A percentile compares a stretch with the other conserved stretches of the same genome.
phyloP scores from a whole-genome alignment of 2,329 filamentous ascomycete genomes.

The Aspergillus phoenicis region DNA sequence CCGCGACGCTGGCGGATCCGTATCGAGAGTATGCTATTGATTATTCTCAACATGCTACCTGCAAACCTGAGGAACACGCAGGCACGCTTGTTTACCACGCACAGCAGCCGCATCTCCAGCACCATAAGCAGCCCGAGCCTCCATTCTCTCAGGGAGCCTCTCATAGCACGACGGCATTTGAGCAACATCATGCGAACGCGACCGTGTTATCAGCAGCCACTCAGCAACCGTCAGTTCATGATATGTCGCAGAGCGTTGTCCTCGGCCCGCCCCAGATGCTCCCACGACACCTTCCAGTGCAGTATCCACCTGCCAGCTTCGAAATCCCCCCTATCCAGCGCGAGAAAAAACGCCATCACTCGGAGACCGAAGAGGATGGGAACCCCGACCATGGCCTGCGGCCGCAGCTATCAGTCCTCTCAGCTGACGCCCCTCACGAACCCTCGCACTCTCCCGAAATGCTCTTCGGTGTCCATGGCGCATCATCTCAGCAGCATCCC shows the following conservation, averaged over 20 bases:
- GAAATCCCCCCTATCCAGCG: constrained; percentile 36
- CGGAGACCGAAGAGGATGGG: constrained; percentile 34
- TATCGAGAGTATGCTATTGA: constrained; percentile 78
- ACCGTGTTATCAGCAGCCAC: constrained; percentile 36
- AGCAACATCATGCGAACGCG: constrained; percentile 45
- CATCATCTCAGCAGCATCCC: constrained; percentile 34
- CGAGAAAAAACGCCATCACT: constrained; percentile 38
- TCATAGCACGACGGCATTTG: constrained; percentile 37
- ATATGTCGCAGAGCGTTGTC: constrained; percentile 37
- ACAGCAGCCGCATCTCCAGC: constrained; percentile 42
- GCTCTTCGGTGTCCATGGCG: constrained; percentile 37
- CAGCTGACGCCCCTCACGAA: constrained; percentile 34
- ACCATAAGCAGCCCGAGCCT: constrained; percentile 37
- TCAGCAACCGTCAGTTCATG: constrained; percentile 33
- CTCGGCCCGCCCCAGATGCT: constrained; percentile 38
- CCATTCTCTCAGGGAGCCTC: constrained; percentile 36
- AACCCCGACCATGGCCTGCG: constrained; percentile 28
- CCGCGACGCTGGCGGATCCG: constrained; percentile 72
- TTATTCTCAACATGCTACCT: constrained; percentile 69
- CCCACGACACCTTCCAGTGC: constrained; percentile 37
- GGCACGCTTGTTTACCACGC: constrained; percentile 65
- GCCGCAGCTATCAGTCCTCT: constrained; percentile 37
- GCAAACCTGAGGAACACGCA: constrained; percentile 66
- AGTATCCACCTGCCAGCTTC: constrained; percentile 37
- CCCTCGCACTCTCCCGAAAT: constrained; percentile 38